Conservation (phyloP, 2,329 filamentous ascomycete species). For the Xylariales sp. region DNA sequence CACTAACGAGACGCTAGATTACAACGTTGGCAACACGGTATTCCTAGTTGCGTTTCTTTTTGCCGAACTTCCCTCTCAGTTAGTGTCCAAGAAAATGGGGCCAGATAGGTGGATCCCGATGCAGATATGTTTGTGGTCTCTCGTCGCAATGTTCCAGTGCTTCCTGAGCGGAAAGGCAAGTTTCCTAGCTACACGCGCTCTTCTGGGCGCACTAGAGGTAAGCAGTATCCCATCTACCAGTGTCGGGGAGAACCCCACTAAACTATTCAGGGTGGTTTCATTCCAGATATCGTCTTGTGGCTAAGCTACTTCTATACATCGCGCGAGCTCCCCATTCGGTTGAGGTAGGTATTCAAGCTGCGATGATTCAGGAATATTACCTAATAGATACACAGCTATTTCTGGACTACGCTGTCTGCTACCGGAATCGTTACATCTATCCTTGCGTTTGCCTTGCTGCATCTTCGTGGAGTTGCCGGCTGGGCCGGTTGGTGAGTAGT, state of each 20-base stretch:
- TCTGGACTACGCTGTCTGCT: conserved; percentile 31
- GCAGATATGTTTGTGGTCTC: conserved; percentile 26
- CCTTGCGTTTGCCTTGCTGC: conserved; percentile 31
- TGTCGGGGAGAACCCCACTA: not conserved
- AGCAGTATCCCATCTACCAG: not conserved
- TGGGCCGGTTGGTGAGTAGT: conserved; percentile 29
- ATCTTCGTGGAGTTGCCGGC: conserved; percentile 31
- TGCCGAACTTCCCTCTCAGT: conserved; percentile 57
- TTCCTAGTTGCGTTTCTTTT: conserved; percentile 49
- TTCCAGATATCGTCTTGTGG: conserved; percentile 29
- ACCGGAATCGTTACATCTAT: conserved; percentile 30
- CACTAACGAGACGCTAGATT: conserved; percentile 39
- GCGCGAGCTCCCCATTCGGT: conserved; percentile 32
- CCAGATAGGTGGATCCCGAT: conserved; percentile 28
- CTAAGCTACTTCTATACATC: conserved; percentile 30
- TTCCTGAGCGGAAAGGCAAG: conserved; percentile 18
- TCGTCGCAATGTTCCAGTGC: conserved; percentile 25
- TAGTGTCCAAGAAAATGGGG: conserved; percentile 48
- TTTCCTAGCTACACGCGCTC: conserved; percentile 7
- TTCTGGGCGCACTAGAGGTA: conserved; percentile 18
- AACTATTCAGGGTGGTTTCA: conserved; percentile 26
- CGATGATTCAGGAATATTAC: not conserved
- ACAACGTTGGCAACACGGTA: conserved; percentile 51
- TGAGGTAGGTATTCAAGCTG: conserved; percentile 22
- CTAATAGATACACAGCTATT: conserved; percentile 19